phyloP scores from a whole-genome alignment of 148 eudicot species.

The Dysphania ambrosioides region DNA sequence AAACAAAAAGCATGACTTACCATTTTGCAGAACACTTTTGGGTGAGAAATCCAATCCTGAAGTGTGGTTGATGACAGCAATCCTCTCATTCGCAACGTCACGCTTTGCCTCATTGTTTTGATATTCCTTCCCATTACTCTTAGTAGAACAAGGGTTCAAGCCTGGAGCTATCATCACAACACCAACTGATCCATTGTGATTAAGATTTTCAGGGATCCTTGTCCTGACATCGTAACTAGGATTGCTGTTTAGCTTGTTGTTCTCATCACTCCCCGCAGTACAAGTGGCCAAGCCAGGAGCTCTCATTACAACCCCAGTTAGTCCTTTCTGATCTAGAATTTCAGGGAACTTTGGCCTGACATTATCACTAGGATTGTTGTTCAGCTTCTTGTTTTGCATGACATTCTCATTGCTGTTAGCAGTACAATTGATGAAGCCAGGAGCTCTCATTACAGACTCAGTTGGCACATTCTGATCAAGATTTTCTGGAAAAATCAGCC shows the following conservation, averaged over 20 bases:
- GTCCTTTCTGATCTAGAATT: not conserved
- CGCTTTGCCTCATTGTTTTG: not conserved
- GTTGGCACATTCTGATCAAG: not conserved
- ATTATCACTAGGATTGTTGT: not conserved
- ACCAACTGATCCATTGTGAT: not conserved
- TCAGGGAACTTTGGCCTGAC: not conserved
- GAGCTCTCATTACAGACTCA: slow-evolving; percentile 5
- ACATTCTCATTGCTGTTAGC: slow-evolving; percentile 3
- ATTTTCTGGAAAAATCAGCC: not conserved
- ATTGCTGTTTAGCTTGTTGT: not conserved
- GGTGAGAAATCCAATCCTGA: slow-evolving; percentile 41
- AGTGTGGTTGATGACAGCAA: slow-evolving; percentile 16
- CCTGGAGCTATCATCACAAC: slow-evolving; percentile 6
- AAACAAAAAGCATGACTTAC: slow-evolving; percentile 8
- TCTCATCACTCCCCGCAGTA: not conserved
- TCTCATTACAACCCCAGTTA: slow-evolving; percentile 1
- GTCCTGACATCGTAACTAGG: not conserved
- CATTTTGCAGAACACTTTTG: slow-evolving; percentile 41
- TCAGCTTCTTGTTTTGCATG: not conserved
- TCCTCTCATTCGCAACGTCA: slow-evolving; percentile 14
- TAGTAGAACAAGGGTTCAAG: not conserved
- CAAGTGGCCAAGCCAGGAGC: not conserved
- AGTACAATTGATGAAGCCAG: not conserved
- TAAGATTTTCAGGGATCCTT: slow-evolving; percentile 1
- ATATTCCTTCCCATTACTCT: not conserved